Percentiles rank a stretch among this genome's conserved stretches.
phyloP scores from a whole-genome alignment of 2,329 filamentous ascomycete species.

The Aspergillus caelatus region DNA sequence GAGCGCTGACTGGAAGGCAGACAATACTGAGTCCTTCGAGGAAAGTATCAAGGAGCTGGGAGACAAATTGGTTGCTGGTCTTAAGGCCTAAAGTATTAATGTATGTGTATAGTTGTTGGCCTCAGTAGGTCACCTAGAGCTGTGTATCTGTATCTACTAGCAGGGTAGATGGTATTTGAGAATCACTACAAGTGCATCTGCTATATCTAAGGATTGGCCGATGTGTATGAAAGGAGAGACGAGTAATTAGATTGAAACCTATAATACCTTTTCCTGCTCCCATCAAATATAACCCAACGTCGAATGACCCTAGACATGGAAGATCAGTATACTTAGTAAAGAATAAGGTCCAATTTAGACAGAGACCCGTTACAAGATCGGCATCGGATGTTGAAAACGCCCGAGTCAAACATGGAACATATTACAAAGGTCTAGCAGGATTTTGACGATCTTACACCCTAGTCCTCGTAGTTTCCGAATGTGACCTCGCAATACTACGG shows the following conservation, averaged over 20 bases:
- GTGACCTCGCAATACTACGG: neutral
- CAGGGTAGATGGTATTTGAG: neutral
- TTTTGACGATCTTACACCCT: neutral
- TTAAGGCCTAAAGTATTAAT: constrained; percentile 1
- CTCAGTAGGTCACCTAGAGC: neutral
- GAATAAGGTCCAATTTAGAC: neutral
- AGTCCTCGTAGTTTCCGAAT: neutral
- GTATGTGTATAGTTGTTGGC: neutral
- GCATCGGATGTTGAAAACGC: neutral
- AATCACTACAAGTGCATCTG: neutral
- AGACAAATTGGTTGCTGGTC: constrained; percentile 51
- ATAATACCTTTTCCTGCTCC: neutral
- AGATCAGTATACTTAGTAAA: neutral
- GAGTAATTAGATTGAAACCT: neutral
- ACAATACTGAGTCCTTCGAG: constrained; percentile 34
- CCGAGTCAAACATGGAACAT: neutral
- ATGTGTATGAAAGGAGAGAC: neutral
- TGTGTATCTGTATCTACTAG: neutral
- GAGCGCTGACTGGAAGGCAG: constrained; percentile 59
- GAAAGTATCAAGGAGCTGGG: constrained; percentile 56
- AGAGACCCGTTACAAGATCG: neutral
- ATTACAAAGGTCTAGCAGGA: neutral
- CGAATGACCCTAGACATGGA: neutral
- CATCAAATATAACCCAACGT: neutral
- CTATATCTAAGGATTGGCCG: too few relatives aligned